These are phyloP conservation scores for Dioscorea alata DNA, from an alignment of 106 monocot species.

Conservation along the genomic window DNA sequence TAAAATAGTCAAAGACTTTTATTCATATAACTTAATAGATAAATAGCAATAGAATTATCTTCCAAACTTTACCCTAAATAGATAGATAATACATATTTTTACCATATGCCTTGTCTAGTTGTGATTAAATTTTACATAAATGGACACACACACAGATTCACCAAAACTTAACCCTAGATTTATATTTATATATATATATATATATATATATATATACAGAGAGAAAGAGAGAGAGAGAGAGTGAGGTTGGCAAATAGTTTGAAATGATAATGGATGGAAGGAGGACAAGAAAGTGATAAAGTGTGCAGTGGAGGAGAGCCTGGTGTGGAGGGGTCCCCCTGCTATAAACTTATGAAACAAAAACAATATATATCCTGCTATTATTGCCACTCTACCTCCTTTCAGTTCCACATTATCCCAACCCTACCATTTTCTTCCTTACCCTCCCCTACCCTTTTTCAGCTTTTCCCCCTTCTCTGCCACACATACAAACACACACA, in stretches of 20 bases:
- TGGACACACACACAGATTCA: too few species aligned
- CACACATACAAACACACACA: neutral
- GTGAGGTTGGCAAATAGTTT: neutral
- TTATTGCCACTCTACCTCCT: constrained; percentile 20
- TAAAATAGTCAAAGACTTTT: too few species aligned
- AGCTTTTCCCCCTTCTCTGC: neutral
- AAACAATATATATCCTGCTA: constrained; percentile 1
- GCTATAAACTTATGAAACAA: constrained; percentile 19
- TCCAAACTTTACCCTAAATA: too few species aligned
- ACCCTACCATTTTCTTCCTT: neutral
- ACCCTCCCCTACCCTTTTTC: neutral
- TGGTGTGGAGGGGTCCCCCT: neutral
- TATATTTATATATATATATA: too few species aligned
- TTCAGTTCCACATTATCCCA: constrained; percentile 13
- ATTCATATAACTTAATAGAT: too few species aligned
- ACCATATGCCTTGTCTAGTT: too few species aligned
- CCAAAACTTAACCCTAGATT: too few species aligned
- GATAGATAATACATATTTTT: too few species aligned
- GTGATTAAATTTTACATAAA: too few species aligned
- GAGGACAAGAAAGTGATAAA: neutral
- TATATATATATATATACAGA: too few species aligned
- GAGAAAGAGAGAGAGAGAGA: neutral
- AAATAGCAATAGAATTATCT: too few species aligned
- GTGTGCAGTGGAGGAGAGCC: neutral
- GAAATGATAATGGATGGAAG: constrained; percentile 10